Conservation (phyloP, 768 basidiomycete genomes). For the Boletales sp. region DNA sequence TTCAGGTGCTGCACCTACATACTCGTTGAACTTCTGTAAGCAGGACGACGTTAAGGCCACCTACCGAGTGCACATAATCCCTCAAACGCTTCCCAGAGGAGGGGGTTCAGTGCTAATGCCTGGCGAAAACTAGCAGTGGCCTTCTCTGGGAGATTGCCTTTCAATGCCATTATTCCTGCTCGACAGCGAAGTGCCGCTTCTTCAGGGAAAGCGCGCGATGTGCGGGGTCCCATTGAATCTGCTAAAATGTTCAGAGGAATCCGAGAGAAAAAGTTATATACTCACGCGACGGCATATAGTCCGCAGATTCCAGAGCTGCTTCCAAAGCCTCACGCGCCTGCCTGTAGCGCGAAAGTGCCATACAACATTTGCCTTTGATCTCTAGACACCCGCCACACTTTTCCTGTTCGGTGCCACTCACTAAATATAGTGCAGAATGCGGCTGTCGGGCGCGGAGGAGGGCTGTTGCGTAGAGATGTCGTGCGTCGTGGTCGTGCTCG, state of each 20-base stretch:
- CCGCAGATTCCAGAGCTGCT: constrained; percentile 50
- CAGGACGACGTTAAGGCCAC: constrained; percentile 17
- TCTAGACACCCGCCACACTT: constrained; percentile 75
- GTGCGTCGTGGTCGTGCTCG: constrained; percentile 69
- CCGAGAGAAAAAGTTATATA: constrained; percentile 14
- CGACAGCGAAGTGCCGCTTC: constrained; percentile 73
- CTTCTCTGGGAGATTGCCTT: constrained; percentile 72
- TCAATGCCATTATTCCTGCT: constrained; percentile 71
- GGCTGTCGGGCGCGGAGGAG: constrained; percentile 68
- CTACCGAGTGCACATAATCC: constrained; percentile 78
- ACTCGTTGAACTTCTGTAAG: constrained; percentile 10
- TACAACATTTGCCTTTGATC: constrained; percentile 75
- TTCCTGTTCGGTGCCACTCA: constrained; percentile 56
- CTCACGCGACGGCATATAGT: constrained; percentile 57
- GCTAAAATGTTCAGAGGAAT: constrained; percentile 12
- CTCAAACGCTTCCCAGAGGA: constrained; percentile 92
- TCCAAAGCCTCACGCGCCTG: constrained; percentile 74
- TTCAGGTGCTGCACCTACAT: constrained; percentile 62
- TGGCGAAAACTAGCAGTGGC: constrained; percentile 70
- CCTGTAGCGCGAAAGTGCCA: constrained; percentile 65
- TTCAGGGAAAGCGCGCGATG: constrained; percentile 61
- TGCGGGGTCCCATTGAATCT: constrained; percentile 56
- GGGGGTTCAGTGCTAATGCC: constrained; percentile 69
- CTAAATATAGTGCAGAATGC: constrained; percentile 70
- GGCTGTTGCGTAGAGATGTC: constrained; percentile 79